Evolutionary conservation across 352 stramenopile genomes (phyloP), one percentile per base, ranked within the genome.

Genomic region (Globisporangium nunn): DNA sequence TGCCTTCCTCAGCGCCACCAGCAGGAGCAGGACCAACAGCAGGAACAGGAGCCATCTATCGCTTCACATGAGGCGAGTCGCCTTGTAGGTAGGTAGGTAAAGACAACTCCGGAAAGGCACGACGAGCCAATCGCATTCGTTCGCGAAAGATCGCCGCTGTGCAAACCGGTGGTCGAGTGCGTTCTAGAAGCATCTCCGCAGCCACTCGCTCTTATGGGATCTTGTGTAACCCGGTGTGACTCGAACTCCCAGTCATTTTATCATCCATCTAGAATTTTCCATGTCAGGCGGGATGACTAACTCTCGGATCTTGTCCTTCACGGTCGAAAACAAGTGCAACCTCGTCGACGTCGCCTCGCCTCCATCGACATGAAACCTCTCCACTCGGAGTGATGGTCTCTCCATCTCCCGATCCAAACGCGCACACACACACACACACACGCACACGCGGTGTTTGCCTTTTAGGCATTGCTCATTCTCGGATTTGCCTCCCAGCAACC

Each of bases 201-300:
- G 12, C 37, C 37, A 31, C 7, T 49, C 8, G 18, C 7, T 29
- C 18, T 15, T 12, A 17, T 29, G n/a, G 8, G 23, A 11, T 17
- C 12, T 8, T 31, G 18, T 23, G 14, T 43, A 37, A 43, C 33
- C 6, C 31, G 31, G 35, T 41, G 31, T 10, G 7, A 8, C 14
- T 33, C 6, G 17, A 43, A 45, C 18, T 46, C 35, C 35, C 35
- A 41, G 15, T 23, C 43, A 48, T 48, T 48, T 48, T 48, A 30
- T 7, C n/a, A 29, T 29, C 31, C 17, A 81, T 87, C 77, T 87
- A 86, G 78, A 88, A 88, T 61, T 62, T 88, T 88, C 78, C 54
- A 86, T 66, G 41, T 23, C 31, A 35, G 61, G 52, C 35, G 60
- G 10, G 52, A 54, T 51, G 67, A 75, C 67, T 41, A 30, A 33